Base-by-base conservation (phyloP, 495 filamentous ascomycete genomes). In the Friedmanniomyces endolithicus region DNA sequence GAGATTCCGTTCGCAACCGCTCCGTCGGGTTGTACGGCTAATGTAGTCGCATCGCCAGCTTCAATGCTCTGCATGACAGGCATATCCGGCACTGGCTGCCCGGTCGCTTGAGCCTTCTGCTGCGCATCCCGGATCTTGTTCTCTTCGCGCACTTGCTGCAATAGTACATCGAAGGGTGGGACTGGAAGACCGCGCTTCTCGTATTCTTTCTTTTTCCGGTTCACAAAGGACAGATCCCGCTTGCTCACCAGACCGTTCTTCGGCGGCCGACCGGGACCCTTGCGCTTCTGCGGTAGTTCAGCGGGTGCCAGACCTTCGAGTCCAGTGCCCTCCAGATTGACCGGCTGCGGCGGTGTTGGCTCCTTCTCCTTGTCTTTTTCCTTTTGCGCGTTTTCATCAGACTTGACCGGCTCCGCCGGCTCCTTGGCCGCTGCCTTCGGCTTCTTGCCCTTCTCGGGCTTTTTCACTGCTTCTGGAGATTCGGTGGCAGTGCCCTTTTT, bases 161-260 rank as follows among this genome's bases (percentile, higher is more conserved):
- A 16, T 12, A 62, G 35, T 22, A 16, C 25, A 2, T 57, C 31
- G 40, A 49, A 46, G 2, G 40, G 31, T 1, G 58, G 58, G 14
- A 39, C 29, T 11, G 20, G 20, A 17, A 48, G 14, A 7, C 54
- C 55, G 19, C 20, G 20, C 52, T 64, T 61, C 41, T 64, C 52
- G 34, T 44, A 55, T 7, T 62, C 55, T 27, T 57, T 64, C 29
- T 22, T 55, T 55, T 48, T 56, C 43, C 40, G 45, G 33, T 53
- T 63, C 29, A 54, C 53, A 25, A 40, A 25, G 44, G 24, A 35
- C 48, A 51, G 74, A 67, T 87, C 86, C 35, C 88, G 78, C 71
- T 94, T 94, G 8, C 88, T 95, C 79, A 94, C 89, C 64, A 92
- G 81, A 7, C 89, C 89, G 67, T 94, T 85, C 74, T 94, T 94